Conservation (phyloP, 2,329 filamentous ascomycete species). For the Sarocladium oryzae region DNA sequence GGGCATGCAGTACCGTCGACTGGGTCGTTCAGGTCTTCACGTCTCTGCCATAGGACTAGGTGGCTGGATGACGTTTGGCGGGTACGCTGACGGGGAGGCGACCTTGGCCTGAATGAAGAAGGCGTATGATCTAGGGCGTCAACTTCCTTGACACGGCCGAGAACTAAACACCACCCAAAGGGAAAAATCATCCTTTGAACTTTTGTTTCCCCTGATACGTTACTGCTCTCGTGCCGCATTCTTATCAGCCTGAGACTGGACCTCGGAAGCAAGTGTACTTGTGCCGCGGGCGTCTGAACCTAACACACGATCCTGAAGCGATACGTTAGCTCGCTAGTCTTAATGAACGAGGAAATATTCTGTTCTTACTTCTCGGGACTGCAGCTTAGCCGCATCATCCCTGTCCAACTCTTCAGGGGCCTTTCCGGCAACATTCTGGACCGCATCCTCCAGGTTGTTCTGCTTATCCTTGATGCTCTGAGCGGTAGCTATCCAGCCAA, state of each 20-base stretch:
- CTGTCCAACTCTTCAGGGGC: background rate
- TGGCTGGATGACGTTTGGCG: conserved; percentile 61
- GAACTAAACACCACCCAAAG: conserved; percentile 29
- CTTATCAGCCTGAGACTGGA: conserved; percentile 10
- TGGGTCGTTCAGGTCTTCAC: conserved; percentile 52
- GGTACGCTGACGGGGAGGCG: conserved; percentile 56
- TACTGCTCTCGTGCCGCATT: background rate
- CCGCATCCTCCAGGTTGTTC: conserved; percentile 7
- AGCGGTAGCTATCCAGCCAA: conserved; percentile 4
- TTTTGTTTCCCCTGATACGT: too few relatives aligned
- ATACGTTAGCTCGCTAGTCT: too few relatives aligned
- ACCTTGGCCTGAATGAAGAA: conserved; percentile 56
- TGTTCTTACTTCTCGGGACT: conserved; percentile 2
- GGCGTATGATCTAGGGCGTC: conserved; percentile 52
- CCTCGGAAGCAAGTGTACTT: background rate
- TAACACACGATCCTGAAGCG: conserved; percentile 8
- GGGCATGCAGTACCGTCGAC: conserved; percentile 37
- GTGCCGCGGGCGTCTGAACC: conserved; percentile 4
- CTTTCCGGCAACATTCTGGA: background rate
- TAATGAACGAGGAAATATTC: too few relatives aligned
- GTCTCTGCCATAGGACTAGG: conserved; percentile 62
- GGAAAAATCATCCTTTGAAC: too few relatives aligned
- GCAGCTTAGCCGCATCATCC: conserved; percentile 8
- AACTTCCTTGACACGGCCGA: conserved; percentile 61
- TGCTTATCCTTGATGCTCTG: conserved; percentile 11